Conservation (phyloP, 768 basidiomycete species). For the Boletus subparvulus region DNA sequence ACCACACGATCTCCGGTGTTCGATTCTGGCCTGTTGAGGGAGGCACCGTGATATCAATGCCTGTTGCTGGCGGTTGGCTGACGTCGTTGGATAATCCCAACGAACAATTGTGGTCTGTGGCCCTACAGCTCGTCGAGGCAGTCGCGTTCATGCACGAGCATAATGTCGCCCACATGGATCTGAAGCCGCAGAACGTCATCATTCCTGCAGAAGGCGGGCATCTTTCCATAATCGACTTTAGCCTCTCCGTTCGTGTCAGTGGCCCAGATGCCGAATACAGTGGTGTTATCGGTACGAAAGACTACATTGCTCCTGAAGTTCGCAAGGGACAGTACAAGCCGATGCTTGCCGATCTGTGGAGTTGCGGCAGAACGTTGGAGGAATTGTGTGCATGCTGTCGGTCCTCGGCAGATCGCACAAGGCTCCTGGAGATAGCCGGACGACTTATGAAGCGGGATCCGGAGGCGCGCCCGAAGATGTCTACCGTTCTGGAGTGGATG, state of each 20-base stretch:
- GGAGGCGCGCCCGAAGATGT: not conserved
- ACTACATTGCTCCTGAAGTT: conserved; percentile 1
- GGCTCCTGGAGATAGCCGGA: not conserved
- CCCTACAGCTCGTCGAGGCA: conserved; percentile 1
- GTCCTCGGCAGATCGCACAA: not conserved
- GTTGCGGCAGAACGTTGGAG: not conserved
- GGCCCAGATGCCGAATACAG: not conserved
- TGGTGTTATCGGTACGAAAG: not conserved
- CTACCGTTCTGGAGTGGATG: not conserved
- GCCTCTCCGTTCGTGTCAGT: not conserved
- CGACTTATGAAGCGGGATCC: not conserved
- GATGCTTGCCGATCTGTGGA: conserved; percentile 3
- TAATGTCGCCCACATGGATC: conserved; percentile 14
- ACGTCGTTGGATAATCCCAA: not conserved
- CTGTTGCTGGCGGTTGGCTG: not conserved
- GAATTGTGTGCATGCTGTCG: not conserved
- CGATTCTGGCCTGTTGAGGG: conserved; percentile 1
- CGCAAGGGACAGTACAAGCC: not conserved
- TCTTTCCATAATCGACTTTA: not conserved
- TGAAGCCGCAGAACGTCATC: conserved; percentile 7
- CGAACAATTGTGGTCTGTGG: not conserved
- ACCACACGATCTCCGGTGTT: conserved; percentile 11
- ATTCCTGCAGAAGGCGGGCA: not conserved
- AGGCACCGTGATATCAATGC: not conserved
- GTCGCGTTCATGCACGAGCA: conserved; percentile 17